Percentiles rank a stretch among this genome's conserved stretches.
Evolutionary conservation across 108 stramenopile species (phyloP).

Genomic region (Hondaea fermentalgiana): DNA sequence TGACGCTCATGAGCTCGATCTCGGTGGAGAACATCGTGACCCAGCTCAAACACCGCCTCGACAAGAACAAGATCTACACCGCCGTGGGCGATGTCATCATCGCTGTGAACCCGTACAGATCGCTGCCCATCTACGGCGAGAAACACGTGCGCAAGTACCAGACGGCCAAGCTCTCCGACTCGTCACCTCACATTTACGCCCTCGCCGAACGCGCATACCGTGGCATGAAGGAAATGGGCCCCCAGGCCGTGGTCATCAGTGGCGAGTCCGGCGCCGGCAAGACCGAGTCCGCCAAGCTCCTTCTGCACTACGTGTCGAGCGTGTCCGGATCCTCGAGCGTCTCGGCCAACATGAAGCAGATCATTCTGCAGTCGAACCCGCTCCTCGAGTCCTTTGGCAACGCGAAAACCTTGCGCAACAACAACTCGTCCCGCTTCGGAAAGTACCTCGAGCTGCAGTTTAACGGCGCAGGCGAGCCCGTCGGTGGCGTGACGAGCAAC

Average conservation of each 20-base stretch:
- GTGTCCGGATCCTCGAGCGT: not conserved
- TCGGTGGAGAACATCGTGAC: not conserved
- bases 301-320: constrained; percentile 68
- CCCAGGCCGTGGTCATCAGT: constrained; percentile 32
- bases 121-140: not conserved
- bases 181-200: not conserved
- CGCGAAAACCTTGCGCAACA: constrained; percentile 40
- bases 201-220: constrained; percentile 10
- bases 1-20: not conserved
- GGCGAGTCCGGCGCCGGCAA: constrained; percentile 83
- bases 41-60: not conserved
- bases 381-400: constrained; percentile 40
- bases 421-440: constrained; percentile 39
- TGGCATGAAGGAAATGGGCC: constrained; percentile 1
- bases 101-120: constrained; percentile 5
- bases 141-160: constrained; percentile 12
- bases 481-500: constrained; percentile 24
- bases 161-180: not conserved
- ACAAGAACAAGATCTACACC: not conserved
- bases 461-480: constrained; percentile 25
- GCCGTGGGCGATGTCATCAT: constrained; percentile 7
- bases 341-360: constrained; percentile 25
- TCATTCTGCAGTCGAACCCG: constrained; percentile 26
- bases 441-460: constrained; percentile 40
- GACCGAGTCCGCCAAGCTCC: constrained; percentile 78